A percentile compares a stretch with the other conserved stretches of the same genome.
These are phyloP conservation scores for Dioscorea cayenensis DNA, from an alignment of 116 monocot species.

Conservation along the genomic window DNA sequence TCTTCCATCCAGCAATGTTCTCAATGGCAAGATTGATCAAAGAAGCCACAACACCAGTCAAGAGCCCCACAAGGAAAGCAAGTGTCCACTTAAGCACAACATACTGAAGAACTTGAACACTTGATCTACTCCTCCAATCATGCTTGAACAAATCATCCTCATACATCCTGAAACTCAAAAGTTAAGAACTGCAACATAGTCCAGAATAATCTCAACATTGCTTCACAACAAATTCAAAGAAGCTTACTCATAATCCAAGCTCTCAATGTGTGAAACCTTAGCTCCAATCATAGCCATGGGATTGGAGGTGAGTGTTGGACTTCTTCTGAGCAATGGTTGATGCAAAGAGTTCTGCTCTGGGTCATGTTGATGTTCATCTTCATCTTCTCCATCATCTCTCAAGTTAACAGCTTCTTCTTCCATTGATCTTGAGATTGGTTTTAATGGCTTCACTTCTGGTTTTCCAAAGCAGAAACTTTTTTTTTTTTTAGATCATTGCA, in stretches of 20 bases:
- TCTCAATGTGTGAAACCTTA: slow-evolving; percentile 68
- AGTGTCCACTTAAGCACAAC: slow-evolving; percentile 51
- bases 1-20: slow-evolving; percentile 64
- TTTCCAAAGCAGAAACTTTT: no score
- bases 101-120: slow-evolving; percentile 50
- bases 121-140: slow-evolving; percentile 66
- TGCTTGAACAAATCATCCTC: slow-evolving; percentile 75
- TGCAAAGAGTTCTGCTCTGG: slow-evolving; percentile 35
- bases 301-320: slow-evolving; percentile 46
- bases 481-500: no score
- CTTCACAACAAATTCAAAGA: neutral
- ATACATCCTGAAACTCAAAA: slow-evolving; percentile 38
- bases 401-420: slow-evolving; percentile 3
- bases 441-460: neutral
- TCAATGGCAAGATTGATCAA: slow-evolving; percentile 67
- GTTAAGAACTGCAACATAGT: no score
- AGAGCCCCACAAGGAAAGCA: slow-evolving; percentile 61
- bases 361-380: slow-evolving; percentile 10
- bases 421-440: neutral
- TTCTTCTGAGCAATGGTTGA: slow-evolving; percentile 46
- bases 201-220: neutral
- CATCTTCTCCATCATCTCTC: slow-evolving; percentile 19
- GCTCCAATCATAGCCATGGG: slow-evolving; percentile 68
- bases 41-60: slow-evolving; percentile 57
- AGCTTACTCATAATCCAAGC: slow-evolving; percentile 68